A percentile compares a stretch with the other conserved stretches of the same genome.
Evolutionary conservation across 352 stramenopile genomes (phyloP).

Genomic region (Aphanomyces astaci): DNA sequence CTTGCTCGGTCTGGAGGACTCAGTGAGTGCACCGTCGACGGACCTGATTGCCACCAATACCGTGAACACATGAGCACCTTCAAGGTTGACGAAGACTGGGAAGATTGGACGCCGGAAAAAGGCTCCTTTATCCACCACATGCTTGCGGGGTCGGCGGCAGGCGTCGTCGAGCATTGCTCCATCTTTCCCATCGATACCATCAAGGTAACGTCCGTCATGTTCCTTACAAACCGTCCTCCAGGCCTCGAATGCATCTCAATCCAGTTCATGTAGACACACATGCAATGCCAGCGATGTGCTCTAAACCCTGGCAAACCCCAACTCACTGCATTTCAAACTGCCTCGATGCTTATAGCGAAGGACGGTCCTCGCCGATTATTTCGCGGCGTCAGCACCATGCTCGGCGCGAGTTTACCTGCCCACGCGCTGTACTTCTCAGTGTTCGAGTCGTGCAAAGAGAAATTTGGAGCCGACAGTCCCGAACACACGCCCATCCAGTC

Average conservation of each 20-base stretch:
- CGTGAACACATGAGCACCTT: constrained; percentile 23
- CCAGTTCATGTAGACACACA: constrained; percentile 84
- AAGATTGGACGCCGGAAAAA: constrained; percentile 90
- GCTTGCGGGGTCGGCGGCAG: constrained; percentile 90
- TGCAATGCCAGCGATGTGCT: constrained; percentile 87
- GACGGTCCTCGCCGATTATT: constrained; percentile 87
- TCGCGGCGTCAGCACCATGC: constrained; percentile 96
- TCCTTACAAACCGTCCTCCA: not conserved
- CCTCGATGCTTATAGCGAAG: constrained; percentile 47
- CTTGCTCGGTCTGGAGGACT: not conserved
- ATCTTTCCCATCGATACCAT: constrained; percentile 95
- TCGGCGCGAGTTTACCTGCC: constrained; percentile 95
- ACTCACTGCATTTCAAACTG: constrained; percentile 55
- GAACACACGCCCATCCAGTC: constrained; percentile 67
- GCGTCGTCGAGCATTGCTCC: constrained; percentile 94
- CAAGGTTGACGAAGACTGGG: constrained; percentile 81
- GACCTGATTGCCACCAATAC: not conserved
- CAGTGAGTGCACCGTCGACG: not conserved
- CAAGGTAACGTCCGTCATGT: constrained; percentile 37
- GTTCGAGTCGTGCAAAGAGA: constrained; percentile 85
- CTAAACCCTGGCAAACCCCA: constrained; percentile 51
- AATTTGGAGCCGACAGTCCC: constrained; percentile 57
- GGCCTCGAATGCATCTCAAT: not conserved
- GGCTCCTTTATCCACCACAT: constrained; percentile 93
- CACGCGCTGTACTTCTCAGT: constrained; percentile 93